Conservation (phyloP, 2,329 filamentous ascomycete genomes). For the Venturia oleaginea region DNA sequence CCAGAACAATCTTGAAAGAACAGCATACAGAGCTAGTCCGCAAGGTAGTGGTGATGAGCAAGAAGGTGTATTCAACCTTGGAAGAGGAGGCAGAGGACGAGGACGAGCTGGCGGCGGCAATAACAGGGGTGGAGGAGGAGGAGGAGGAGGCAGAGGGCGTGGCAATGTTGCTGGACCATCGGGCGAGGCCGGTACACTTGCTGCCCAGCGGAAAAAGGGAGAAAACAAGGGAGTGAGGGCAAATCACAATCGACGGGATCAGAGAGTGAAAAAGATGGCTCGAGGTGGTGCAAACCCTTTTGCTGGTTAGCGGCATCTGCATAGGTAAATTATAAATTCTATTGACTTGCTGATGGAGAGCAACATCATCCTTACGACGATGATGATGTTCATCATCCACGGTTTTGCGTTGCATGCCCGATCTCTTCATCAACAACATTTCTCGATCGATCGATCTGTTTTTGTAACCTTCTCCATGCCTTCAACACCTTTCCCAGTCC, state of each 20-base stretch:
- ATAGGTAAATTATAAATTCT: neutral
- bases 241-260: conserved; percentile 78
- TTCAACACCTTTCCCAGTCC: no score
- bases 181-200: conserved; percentile 62
- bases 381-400: no score
- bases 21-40: conserved; percentile 51
- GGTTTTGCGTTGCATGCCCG: no score
- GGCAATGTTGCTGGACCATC: conserved; percentile 54
- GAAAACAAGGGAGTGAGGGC: conserved; percentile 71
- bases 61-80: conserved; percentile 34
- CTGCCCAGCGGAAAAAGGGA: conserved; percentile 67
- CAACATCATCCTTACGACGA: no score
- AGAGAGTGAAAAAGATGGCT: conserved; percentile 53
- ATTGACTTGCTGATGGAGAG: neutral
- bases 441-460: no score
- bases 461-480: no score
- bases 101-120: conserved; percentile 38
- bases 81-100: conserved; percentile 39
- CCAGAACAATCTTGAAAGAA: conserved; percentile 56
- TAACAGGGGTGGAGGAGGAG: conserved; percentile 26
- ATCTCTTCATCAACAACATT: no score
- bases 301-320: neutral
- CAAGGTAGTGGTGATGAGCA: conserved; percentile 47
- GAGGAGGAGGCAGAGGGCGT: conserved; percentile 27
- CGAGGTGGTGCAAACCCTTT: conserved; percentile 28